Evolutionary conservation across 768 basidiomycete genomes (phyloP), one percentile per base, ranked within the genome.

Genomic region (Leucocoprinus leucothites): DNA sequence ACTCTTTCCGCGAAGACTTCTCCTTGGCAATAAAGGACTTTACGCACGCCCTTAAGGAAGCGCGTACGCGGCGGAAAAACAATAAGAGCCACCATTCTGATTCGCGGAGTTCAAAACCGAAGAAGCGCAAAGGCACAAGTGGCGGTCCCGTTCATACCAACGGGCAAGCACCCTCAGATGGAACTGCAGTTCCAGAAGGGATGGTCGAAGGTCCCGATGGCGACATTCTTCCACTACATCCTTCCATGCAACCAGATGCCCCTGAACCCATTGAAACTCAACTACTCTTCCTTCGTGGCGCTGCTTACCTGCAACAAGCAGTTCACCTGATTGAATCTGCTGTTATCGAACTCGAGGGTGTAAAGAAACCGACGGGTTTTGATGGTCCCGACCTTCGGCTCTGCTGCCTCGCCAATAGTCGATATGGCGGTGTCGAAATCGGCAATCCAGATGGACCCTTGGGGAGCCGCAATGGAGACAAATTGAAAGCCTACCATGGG

Each of bases 181-280:
- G 89, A 4, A 89, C 86, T 0, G 80, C 82, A 58, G 73, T 73
- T 0, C 61, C 74, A 57, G 82, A 82, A 28, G 68, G 73, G 48
- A 68, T 64, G 8, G 60, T 69, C 11, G 82, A 86, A 18, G 77
- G 68, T n/a, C 60, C 65, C n/a, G 82, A 83, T 51, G 78, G 75
- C 13, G 85, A 82, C 48, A 71, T 74, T 0, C 67, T 77, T 16
- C 66, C 77, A 36, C 66, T 85, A n/a, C 90, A 91, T 64, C 85
- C 87, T 3, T 91, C 89, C 5, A 79, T 84, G 28, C 78, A 83
- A 3, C 85, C 88, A 3, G 84, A 87, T 59, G 87, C 90, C 9
- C 92, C 93, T 0, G 89, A 93, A 55, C 90, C 94, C 35, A 84
- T 94, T 53, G 93, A 95, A 64, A 86, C 84, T 0, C 93, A 94